Percentiles rank a stretch among this genome's conserved stretches.
Conservation (phyloP, 345 rosid genomes). For the Conringia planisiliqua region DNA sequence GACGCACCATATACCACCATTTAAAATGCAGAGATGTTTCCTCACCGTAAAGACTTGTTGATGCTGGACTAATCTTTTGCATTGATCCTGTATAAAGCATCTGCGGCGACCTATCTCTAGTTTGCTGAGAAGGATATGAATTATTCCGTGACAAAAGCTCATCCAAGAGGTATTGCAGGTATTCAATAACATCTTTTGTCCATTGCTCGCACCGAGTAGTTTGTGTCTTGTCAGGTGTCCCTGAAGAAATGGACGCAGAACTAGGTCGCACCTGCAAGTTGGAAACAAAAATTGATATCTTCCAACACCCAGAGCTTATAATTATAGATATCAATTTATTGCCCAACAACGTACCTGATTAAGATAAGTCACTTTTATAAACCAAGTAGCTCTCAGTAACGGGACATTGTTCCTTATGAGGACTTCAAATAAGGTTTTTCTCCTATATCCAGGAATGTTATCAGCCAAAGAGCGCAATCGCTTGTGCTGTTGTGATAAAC, state of each 20-base stretch:
- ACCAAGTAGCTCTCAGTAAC: conserved; percentile 95
- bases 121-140: conserved; percentile 57
- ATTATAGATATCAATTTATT: background rate
- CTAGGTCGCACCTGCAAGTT: conserved; percentile 72
- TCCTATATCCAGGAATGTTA: conserved; percentile 81
- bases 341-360: conserved; percentile 62
- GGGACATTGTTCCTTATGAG: conserved; percentile 95
- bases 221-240: conserved; percentile 61
- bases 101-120: conserved; percentile 64
- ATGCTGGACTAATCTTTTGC: conserved; percentile 56
- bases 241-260: conserved; percentile 60
- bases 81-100: conserved; percentile 62
- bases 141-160: conserved; percentile 63
- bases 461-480: conserved; percentile 83
- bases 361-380: conserved; percentile 90
- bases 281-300: conserved; percentile 31
- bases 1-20: conserved; percentile 96
- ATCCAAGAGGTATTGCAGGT: conserved; percentile 77
- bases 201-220: conserved; percentile 76
- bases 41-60: conserved; percentile 58
- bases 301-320: conserved; percentile 5
- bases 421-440: conserved; percentile 77
- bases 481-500: conserved; percentile 86
- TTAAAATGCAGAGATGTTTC: conserved; percentile 84
- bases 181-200: conserved; percentile 96